Base-by-base conservation (phyloP, 2,329 filamentous ascomycete species). In the Claviceps digitariae region DNA sequence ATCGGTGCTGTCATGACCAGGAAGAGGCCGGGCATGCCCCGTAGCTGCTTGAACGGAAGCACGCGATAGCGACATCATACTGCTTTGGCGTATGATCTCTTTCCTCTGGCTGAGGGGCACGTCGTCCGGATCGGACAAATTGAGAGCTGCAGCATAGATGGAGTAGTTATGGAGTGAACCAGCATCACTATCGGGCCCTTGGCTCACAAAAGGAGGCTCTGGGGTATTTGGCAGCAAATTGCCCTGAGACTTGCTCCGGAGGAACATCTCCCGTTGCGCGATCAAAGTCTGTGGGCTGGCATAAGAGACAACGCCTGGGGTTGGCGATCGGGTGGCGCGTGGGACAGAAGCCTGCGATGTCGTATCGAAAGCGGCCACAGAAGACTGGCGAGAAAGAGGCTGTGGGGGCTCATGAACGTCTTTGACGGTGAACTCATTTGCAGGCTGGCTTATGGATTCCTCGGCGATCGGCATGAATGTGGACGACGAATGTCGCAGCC, bases 81-180 rank as follows among this genome's bases (percentile, higher is more conserved):
- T 76, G 57, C 65, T 74, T 44, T 78, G 75, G 34, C 78, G 79
- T 53, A 86, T 79, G 29, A 86, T 66, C 47, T 78, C 70, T 53
- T 76, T 77, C 45, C 86, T 82, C 60, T 86, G 79, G 44, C 81
- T 84, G 20, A 93, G 74, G 0, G 87, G 83, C 58, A 91, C 74
- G 53, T 90, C 79, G 56, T 90, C 87, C 1, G 75, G 71, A 58
- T 80, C 77, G 20, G 71, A 62, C 23, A 48, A 21, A 21, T 63
- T 64, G 9, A 64, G 55, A 53, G 60, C 58, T 21, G 63, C 57
- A 41, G 61, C 55, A 51, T 67, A 63, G 53, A 63, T 61, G 15
- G 65, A 56, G 53, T 70, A 67, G 56, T 70, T 68, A 57, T 68
- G 58, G 10, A 74, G 51, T 5, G 70, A 72, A 2, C 67, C 69